Base-by-base conservation (phyloP, 805 yeast species). In the Pichia rugopelliculosa region DNA sequence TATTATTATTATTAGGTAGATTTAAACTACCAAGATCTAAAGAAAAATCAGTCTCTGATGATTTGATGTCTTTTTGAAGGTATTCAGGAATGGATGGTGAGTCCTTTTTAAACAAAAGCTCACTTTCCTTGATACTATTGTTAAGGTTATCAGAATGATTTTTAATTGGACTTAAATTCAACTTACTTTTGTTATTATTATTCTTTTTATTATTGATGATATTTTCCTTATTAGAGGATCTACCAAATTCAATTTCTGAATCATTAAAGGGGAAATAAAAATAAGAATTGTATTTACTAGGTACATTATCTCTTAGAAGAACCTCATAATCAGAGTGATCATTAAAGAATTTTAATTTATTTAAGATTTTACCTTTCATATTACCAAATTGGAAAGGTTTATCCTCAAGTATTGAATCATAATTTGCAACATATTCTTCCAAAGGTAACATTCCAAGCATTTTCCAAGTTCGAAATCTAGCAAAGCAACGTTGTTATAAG, bases 391-490 rank as follows among this genome's bases (percentile, higher is more conserved):
- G 59, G 3, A 65, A 38, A 6, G 69, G 69, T 36, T 53, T 46
- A 9, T 56, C 56, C 17, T 52, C 50, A 20, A 56, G 45, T 25
- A 64, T 53, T 6, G 65, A 60, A 37, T 56, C 51, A 36, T 57
- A 59, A 52, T 65, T 64, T 26, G 54, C 56, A 22, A 55, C 58
- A 44, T 64, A 65, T 37, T 62, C 58, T 27, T 51, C 50, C 15
- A 60, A 39, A 2, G 64, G 64, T 22, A 64, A 46, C 12, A 60
- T 51, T 46, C 60, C 68, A 17, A 55, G 56, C 67, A 61, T 62
- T 13, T 4, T 38, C 2, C 9, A 15, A 36, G 25, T 41, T n/a
- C 5, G n/a, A 30, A 13, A 43, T 36, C 36, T 46, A 49, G 53
- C 49, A 41, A 46, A 45, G 34, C 34, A 10, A n/a, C n/a, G 34